A percentile compares a stretch with the other conserved stretches of the same genome.
These are phyloP conservation scores for Fomitopsis palustris DNA, from an alignment of 1,284 basidiomycete genomes.

Conservation along the genomic window DNA sequence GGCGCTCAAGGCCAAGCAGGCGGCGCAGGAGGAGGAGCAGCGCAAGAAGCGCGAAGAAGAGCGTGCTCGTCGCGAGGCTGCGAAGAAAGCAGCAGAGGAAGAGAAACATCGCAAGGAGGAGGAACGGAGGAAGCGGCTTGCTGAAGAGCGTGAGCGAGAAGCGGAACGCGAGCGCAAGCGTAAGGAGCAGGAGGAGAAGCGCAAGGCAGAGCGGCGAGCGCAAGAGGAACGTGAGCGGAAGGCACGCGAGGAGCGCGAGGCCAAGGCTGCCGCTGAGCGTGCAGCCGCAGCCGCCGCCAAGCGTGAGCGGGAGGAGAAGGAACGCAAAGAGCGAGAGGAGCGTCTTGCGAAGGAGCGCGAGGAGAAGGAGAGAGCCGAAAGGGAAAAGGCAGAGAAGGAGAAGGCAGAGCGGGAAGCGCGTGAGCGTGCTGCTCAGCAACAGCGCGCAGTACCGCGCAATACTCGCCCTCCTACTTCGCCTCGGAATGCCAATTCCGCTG, in stretches of 20 bases:
- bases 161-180: conserved; percentile 63
- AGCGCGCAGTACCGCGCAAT: conserved; percentile 29
- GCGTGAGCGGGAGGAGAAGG: conserved; percentile 56
- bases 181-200: conserved; percentile 64
- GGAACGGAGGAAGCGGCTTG: conserved; percentile 69
- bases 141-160: conserved; percentile 63
- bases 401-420: conserved; percentile 41
- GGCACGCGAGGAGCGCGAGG: conserved; percentile 53
- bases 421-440: conserved; percentile 35
- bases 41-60: conserved; percentile 74
- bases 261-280: conserved; percentile 49
- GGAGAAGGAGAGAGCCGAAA: conserved; percentile 57
- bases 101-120: conserved; percentile 77
- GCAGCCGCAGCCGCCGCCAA: conserved; percentile 42
- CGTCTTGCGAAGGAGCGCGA: conserved; percentile 44
- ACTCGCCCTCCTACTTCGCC: conserved; percentile 46
- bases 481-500: conserved; percentile 44
- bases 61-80: conserved; percentile 66
- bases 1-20: conserved; percentile 62
- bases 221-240: conserved; percentile 61
- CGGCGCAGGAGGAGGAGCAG: conserved; percentile 60
- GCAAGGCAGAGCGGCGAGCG: conserved; percentile 60
- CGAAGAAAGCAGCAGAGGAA: conserved; percentile 74
- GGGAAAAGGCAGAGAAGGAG: conserved; percentile 56
- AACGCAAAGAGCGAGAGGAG: conserved; percentile 63